These are phyloP conservation scores for Aspergillus sclerotialis DNA, from an alignment of 2,329 filamentous ascomycete species.

Conservation along the genomic window DNA sequence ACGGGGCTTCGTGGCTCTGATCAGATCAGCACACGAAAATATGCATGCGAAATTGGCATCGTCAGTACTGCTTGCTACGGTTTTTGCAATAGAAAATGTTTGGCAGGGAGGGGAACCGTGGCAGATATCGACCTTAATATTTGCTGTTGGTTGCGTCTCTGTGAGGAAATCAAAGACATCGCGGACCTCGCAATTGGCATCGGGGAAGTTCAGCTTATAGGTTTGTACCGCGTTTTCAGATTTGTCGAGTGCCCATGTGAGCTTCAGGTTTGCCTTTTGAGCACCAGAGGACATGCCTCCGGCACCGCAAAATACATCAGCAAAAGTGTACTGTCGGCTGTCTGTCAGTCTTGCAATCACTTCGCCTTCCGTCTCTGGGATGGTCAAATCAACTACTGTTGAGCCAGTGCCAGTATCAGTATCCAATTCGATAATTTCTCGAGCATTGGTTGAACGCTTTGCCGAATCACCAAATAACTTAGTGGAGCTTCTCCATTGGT, in stretches of 20 bases:
- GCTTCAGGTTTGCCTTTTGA: constrained; percentile 47
- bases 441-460: background rate
- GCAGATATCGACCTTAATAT: constrained; percentile 55
- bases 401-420: no score
- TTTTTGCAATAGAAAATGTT: constrained; percentile 66
- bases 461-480: constrained; percentile 20
- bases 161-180: constrained; percentile 42
- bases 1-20: constrained; percentile 56
- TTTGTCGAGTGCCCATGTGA: constrained; percentile 60
- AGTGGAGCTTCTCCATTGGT: constrained; percentile 27
- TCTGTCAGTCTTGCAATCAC: constrained; percentile 13
- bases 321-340: constrained; percentile 53
- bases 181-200: constrained; percentile 24
- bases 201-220: constrained; percentile 53
- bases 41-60: constrained; percentile 59
- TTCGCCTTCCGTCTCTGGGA: constrained; percentile 16
- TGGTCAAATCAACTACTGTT: constrained; percentile 15
- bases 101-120: constrained; percentile 76
- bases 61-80: constrained; percentile 49
- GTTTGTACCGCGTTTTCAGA: constrained; percentile 51
- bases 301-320: constrained; percentile 66
- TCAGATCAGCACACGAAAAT: constrained; percentile 44
- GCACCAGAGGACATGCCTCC: constrained; percentile 66
- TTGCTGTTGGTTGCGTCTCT: constrained; percentile 16
- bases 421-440: constrained; percentile 2